A percentile compares a stretch with the other conserved stretches of the same genome.
These are phyloP conservation scores for Diplocarpon rosae DNA, from an alignment of 2,329 filamentous ascomycete species.

Conservation along the genomic window DNA sequence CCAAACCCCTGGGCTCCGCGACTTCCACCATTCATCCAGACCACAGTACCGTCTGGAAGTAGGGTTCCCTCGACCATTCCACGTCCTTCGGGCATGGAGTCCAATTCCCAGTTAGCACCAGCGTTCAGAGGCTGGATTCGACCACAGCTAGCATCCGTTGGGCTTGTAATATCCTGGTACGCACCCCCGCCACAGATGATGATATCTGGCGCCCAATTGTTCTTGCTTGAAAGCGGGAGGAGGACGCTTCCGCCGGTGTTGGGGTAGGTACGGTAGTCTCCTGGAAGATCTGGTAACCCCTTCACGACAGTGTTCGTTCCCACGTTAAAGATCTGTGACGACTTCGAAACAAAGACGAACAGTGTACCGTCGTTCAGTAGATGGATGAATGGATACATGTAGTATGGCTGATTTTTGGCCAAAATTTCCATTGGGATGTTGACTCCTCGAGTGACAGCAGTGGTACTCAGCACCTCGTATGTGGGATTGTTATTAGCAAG, in stretches of 20 bases:
- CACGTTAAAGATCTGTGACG: constrained; percentile 44
- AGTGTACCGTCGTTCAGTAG: constrained; percentile 44
- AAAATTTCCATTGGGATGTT: constrained; percentile 43
- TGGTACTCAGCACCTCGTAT: constrained; percentile 44
- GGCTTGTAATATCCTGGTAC: constrained; percentile 46
- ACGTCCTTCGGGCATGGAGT: constrained; percentile 45
- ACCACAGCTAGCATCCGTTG: constrained; percentile 47
- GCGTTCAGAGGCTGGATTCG: constrained; percentile 40
- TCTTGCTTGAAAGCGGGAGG: constrained; percentile 40
- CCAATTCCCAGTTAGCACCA: constrained; percentile 43
- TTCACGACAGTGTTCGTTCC: constrained; percentile 33
- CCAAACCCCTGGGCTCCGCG: constrained; percentile 49
- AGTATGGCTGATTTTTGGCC: constrained; percentile 47
- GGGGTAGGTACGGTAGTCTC: constrained; percentile 47
- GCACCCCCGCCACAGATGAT: constrained; percentile 49
- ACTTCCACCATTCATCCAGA: constrained; percentile 49
- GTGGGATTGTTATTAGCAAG: constrained; percentile 51
- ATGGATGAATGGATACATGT: constrained; percentile 54
- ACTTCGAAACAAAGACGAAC: constrained; percentile 46
- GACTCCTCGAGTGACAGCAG: constrained; percentile 35
- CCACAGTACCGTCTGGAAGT: constrained; percentile 47
- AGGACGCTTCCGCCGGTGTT: constrained; percentile 49
- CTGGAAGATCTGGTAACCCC: constrained; percentile 40
- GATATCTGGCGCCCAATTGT: constrained; percentile 41
- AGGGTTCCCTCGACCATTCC: constrained; percentile 50